Evolutionary conservation across 2,329 filamentous ascomycete species (phyloP).

Genomic region (Colletotrichum sp.): DNA sequence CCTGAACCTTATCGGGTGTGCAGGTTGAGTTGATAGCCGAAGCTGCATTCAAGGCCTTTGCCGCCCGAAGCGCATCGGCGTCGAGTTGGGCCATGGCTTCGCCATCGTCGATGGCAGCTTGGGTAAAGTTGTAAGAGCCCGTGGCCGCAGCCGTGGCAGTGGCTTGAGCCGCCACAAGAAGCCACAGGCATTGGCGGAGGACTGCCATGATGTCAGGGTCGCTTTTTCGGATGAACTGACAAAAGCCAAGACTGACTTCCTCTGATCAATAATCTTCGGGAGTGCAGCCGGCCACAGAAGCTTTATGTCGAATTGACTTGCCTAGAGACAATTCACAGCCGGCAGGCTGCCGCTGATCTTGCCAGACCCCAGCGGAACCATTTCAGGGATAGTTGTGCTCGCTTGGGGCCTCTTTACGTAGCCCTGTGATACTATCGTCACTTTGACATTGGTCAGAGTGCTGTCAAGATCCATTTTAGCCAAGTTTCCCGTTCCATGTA

Average conservation of each 20-base stretch:
- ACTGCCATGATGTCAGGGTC: background rate
- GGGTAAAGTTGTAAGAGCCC: background rate
- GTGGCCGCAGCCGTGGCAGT: background rate
- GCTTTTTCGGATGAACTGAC: constrained; percentile 1
- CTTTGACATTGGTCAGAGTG: background rate
- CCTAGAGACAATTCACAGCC: background rate
- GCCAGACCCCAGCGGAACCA: background rate
- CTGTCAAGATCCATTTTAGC: background rate
- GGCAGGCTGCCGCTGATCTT: background rate
- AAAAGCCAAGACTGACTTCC: background rate
- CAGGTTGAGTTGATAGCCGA: background rate
- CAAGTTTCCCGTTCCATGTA: constrained; percentile 1
- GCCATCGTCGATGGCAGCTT: background rate
- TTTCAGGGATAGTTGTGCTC: background rate
- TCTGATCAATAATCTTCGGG: background rate
- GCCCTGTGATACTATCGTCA: background rate
- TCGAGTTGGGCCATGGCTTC: background rate
- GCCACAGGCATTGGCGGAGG: background rate
- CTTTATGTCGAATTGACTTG: background rate
- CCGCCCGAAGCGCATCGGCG: background rate
- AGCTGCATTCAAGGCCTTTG: background rate
- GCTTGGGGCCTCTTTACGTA: background rate
- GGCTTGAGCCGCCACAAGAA: background rate
- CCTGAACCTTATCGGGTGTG: background rate
- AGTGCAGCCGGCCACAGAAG: background rate